These are phyloP conservation scores for Metschnikowia henanensis DNA, from an alignment of 805 yeast species.

Conservation along the genomic window DNA sequence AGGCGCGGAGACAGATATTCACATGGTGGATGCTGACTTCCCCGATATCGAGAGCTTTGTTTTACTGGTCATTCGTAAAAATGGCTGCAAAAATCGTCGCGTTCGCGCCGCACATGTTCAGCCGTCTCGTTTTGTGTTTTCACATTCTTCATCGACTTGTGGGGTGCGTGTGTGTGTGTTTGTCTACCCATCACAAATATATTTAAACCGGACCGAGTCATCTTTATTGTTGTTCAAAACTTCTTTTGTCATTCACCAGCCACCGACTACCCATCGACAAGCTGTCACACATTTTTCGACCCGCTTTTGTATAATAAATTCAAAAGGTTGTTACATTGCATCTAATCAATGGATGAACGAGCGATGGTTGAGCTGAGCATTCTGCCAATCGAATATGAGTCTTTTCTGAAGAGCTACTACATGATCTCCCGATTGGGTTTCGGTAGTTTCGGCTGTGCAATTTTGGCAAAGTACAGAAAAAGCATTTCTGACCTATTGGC, in stretches of 20 bases:
- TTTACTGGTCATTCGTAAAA: neutral
- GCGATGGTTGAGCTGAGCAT: constrained; percentile 9
- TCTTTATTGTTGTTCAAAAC: neutral
- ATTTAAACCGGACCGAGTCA: constrained; percentile 2
- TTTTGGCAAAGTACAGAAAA: constrained; percentile 53
- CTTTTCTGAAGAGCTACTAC: constrained; percentile 38
- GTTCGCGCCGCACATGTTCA: constrained; percentile 1
- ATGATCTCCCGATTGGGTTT: constrained; percentile 58
- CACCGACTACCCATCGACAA: neutral
- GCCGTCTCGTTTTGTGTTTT: constrained; percentile 6
- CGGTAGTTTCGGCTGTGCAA: constrained; percentile 77
- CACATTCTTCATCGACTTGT: neutral
- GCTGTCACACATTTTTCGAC: neutral
- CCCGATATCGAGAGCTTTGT: no score
- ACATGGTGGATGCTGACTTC: neutral
- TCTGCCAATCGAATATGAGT: constrained; percentile 15
- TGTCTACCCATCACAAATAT: constrained; percentile 4
- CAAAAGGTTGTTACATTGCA: no score
- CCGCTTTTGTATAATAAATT: no score
- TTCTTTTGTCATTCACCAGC: neutral
- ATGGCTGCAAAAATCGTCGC: constrained; percentile 11
- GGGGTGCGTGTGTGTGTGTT: constrained; percentile 13
- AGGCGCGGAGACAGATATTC: neutral
- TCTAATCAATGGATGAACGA: neutral
- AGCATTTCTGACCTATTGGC: constrained; percentile 21